Percentiles rank a stretch among this genome's conserved stretches.
These are phyloP conservation scores for Thalia dealbata DNA, from an alignment of 176 grass and related monocot genomes.

Conservation along the genomic window DNA sequence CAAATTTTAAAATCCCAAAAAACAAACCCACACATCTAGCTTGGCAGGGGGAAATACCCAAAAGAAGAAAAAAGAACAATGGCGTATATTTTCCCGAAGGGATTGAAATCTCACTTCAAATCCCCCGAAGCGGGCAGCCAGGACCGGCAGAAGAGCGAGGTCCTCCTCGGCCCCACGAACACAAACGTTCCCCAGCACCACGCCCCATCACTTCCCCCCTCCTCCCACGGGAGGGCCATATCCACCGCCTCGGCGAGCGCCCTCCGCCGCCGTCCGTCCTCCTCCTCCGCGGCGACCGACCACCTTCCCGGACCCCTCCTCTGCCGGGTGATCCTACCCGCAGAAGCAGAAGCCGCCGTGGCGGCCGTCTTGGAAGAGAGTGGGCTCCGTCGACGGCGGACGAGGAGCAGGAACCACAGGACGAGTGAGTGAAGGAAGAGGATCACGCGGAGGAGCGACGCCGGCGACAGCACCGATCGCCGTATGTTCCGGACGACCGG, in stretches of 20 bases:
- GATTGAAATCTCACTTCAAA: constrained; percentile 49
- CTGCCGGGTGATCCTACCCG: neutral
- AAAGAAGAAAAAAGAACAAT: too few relatives aligned
- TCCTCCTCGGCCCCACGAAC: constrained; percentile 49
- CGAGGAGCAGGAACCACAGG: constrained; percentile 63
- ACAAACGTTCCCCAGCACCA: constrained; percentile 38
- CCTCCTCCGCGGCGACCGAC: constrained; percentile 24
- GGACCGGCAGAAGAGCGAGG: constrained; percentile 66
- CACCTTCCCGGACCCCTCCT: neutral
- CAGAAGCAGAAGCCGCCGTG: neutral
- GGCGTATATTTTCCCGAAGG: neutral
- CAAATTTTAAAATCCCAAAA: too few relatives aligned
- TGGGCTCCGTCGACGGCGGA: constrained; percentile 21
- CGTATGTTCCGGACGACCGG: constrained; percentile 46
- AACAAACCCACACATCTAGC: too few relatives aligned
- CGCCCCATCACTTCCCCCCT: neutral
- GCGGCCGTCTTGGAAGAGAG: neutral
- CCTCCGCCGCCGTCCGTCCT: constrained; percentile 29
- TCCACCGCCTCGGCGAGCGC: constrained; percentile 15
- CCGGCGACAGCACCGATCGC: constrained; percentile 54
- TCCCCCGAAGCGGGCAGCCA: constrained; percentile 45
- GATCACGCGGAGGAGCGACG: constrained; percentile 47
- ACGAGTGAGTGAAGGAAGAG: constrained; percentile 59
- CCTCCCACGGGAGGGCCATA: constrained; percentile 31
- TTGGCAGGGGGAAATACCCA: too few relatives aligned